These are phyloP conservation scores for Helenozyma baotianmanensis DNA, from an alignment of 805 yeast genomes.

Conservation along the genomic window DNA sequence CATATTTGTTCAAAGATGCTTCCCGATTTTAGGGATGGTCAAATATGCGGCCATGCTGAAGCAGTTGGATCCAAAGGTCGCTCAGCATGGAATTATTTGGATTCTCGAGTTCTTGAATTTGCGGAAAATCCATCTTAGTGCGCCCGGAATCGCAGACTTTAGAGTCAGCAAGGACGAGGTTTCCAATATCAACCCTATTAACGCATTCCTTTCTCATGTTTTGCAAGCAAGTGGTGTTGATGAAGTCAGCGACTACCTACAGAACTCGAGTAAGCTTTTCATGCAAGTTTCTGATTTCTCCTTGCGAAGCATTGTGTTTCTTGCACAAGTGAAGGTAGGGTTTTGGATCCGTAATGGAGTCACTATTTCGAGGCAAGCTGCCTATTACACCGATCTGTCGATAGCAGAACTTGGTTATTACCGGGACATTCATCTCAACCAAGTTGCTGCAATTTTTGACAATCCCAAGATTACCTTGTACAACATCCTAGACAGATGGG, in stretches of 20 bases:
- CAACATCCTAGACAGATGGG: conserved; percentile 54
- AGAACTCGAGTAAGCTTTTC: conserved; percentile 18
- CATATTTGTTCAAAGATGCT: conserved; percentile 46
- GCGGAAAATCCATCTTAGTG: conserved; percentile 19
- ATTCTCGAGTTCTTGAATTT: conserved; percentile 26
- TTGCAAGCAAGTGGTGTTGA: conserved; percentile 29
- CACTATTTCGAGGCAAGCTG: conserved; percentile 47
- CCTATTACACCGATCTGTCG: conserved; percentile 41
- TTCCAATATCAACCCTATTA: conserved; percentile 58
- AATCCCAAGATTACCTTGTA: conserved; percentile 31
- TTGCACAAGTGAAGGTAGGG: conserved; percentile 57
- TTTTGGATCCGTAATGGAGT: conserved; percentile 75
- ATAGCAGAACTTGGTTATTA: conserved; percentile 38
- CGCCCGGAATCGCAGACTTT: conserved; percentile 30
- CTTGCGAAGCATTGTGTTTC: conserved; percentile 55
- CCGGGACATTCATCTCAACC: conserved; percentile 45
- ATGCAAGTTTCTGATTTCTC: conserved; percentile 51
- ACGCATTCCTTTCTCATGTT: conserved; percentile 49
- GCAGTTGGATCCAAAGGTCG: conserved; percentile 9
- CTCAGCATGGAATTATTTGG: conserved; percentile 30
- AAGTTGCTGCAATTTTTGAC: conserved; percentile 36
- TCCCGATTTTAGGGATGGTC: conserved; percentile 40
- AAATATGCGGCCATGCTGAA: conserved; percentile 25
- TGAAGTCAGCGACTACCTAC: conserved; percentile 11
- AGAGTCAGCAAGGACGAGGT: conserved; percentile 47